Conservation (phyloP, 1,284 basidiomycete genomes). For the Moesziomyces sp. region DNA sequence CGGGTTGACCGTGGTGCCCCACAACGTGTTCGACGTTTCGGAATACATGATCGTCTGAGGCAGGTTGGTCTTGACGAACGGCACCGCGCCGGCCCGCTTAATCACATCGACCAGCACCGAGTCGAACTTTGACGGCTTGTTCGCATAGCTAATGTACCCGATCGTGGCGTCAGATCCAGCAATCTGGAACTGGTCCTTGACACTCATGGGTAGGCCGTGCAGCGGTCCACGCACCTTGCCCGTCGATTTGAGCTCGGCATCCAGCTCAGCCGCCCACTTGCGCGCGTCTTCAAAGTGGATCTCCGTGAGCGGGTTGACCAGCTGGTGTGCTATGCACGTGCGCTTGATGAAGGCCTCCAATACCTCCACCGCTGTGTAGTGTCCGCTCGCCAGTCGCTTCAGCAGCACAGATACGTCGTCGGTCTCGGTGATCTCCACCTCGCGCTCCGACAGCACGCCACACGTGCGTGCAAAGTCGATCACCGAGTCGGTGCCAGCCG, state of each 20-base stretch:
- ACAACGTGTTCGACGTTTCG: constrained; percentile 72
- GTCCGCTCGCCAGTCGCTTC: constrained; percentile 71
- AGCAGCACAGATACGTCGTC: constrained; percentile 71
- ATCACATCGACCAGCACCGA: constrained; percentile 65
- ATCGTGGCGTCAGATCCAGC: constrained; percentile 73
- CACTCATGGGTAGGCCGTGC: constrained; percentile 75
- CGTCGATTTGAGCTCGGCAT: constrained; percentile 72
- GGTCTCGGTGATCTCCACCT: constrained; percentile 48
- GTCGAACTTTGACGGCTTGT: constrained; percentile 32
- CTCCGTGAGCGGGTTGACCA: constrained; percentile 74
- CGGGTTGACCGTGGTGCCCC: constrained; percentile 78
- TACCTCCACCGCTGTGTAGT: constrained; percentile 76
- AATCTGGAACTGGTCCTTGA: constrained; percentile 76
- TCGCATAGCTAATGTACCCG: constrained; percentile 75
- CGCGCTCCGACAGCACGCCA: constrained; percentile 36
- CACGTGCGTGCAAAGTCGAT: constrained; percentile 34
- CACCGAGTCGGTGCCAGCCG: constrained; percentile 23
- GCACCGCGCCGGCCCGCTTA: constrained; percentile 75
- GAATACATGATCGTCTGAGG: constrained; percentile 53
- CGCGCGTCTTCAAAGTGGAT: constrained; percentile 76
- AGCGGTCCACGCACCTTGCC: constrained; percentile 73
- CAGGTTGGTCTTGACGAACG: constrained; percentile 76
- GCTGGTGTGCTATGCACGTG: constrained; percentile 81
- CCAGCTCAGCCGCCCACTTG: constrained; percentile 72
- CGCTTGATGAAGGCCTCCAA: constrained; percentile 82